A percentile compares a stretch with the other conserved stretches of the same genome.
phyloP scores from a whole-genome alignment of 148 eudicot genomes.

The Rhododendron mucronatum region DNA sequence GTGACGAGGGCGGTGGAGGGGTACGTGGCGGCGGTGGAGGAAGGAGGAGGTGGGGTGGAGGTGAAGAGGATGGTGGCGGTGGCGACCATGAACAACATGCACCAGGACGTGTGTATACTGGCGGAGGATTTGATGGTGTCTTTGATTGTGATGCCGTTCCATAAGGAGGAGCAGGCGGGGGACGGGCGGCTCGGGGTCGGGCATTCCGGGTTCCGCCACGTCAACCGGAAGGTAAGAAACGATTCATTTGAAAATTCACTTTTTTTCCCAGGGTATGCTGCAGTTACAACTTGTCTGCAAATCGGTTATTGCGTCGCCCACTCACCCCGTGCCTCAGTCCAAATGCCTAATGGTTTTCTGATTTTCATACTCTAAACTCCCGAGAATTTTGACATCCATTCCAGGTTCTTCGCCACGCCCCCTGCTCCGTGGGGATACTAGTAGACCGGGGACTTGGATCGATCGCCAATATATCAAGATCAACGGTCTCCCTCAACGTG shows the following conservation, averaged over 20 bases:
- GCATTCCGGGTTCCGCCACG: conserved; percentile 63
- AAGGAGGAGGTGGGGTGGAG: conserved; percentile 44
- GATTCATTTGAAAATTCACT: no score
- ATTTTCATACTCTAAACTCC: background rate
- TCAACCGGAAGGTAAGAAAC: conserved; percentile 72
- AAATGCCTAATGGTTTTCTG: background rate
- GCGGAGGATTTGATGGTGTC: conserved; percentile 62
- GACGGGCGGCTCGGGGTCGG: conserved; percentile 45
- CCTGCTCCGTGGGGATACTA: conserved; percentile 82
- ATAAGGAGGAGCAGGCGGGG: conserved; percentile 33
- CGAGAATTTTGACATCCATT: background rate
- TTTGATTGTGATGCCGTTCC: conserved; percentile 72
- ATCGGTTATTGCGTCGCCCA: no score
- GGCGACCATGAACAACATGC: conserved; percentile 60
- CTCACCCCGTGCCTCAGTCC: no score
- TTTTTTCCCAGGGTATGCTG: no score
- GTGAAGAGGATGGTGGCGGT: conserved; percentile 57
- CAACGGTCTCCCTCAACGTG: conserved; percentile 35
- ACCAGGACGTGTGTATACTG: conserved; percentile 65
- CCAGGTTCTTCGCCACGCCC: conserved; percentile 74
- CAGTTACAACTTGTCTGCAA: no score
- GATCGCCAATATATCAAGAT: conserved; percentile 31
- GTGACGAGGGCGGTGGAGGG: conserved; percentile 39
- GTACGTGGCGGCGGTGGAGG: conserved; percentile 28
- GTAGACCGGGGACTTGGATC: conserved; percentile 87